Evolutionary conservation across 2,329 filamentous ascomycete species (phyloP), one percentile per base, ranked within the genome.

Genomic region (Ilyonectria robusta): DNA sequence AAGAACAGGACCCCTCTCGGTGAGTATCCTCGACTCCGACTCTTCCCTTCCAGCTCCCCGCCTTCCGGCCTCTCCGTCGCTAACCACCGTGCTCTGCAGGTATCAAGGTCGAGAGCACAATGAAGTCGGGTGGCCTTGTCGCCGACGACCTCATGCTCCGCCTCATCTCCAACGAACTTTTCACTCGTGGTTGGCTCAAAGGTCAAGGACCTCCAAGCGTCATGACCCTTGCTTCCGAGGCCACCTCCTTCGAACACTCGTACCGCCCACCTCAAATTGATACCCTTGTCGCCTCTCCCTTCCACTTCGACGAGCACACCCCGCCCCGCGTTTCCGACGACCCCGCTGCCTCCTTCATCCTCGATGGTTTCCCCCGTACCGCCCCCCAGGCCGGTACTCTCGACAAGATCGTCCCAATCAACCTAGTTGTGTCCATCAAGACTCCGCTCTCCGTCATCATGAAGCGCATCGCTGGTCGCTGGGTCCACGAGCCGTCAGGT

Each of bases 291-390:
- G 78, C 83, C 19, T 76, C 80, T 5, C 78, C 81, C 37, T 80
- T 80, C 29, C 77, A 78, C 56, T 77, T 81, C 57, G 81, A 83
- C 58, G 76, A 72, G 70, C 79, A 72, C 73, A 73, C 75, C 66
- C 81, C 77, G 66, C 82, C 82, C 33, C 81, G 81, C 60, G 84
- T 86, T 51, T 90, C 91, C 55, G 88, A 96, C 47, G 87, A 92
- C 69, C 93, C 94, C 0, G 84, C 89, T 1, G 94, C 94, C 9
- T 97, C 94, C 1, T 98, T 98, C 80, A 93, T 99, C 70, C 92
- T 99, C 59, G 96, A 99, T 79, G 96, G 96, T 17, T 99, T 98
- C 81, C 96, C 96, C 2, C 92, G 96, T 71, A 99, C 94, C 7
- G 92, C 93, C 1, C 78, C 84, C 3, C 96, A 99, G 82, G 96